Base-by-base conservation (phyloP, 2,329 filamentous ascomycete genomes). In the Calcarisporium arbuscula region DNA sequence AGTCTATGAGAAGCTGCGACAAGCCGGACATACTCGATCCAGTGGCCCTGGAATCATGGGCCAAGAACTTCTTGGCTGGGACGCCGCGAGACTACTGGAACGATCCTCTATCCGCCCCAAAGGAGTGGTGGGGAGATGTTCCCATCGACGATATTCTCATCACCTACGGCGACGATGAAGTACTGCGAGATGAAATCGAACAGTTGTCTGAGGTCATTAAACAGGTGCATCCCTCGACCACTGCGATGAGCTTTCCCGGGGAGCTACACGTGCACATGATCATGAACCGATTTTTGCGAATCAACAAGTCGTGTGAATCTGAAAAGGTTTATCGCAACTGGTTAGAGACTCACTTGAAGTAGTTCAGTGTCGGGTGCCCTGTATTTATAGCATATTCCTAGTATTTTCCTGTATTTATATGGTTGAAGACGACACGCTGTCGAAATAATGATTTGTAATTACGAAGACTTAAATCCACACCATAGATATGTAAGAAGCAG, bases 251-350 rank as follows among this genome's bases (percentile, higher is more conserved):
- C 10, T n/a, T 22, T 5, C 26, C 32, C 5, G 22, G 28, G 4
- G 36, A 39, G 19, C 15, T 39, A 19, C 36, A 39, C 26, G 28
- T 27, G 20, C 32, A 35, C 8, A 39, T 39, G 36, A 12, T 39
- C 9, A 27, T 35, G 32, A 39, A 39, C 17, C 32, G 28, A 10
- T 32, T 39, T 16, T 25, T 39, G 28, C 16, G n/a, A 6, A n/a
- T 35, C 2, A 35, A 39, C 17, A 19, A 20, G 21, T 25, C 28
- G 7, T 35, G 32, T 19, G 32, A 28, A 12, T 35, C 36, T 4
- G 36, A 35, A 22, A 11, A 35, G 11, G 6, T 31, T 15, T 39
- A 32, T n/a, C 18, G 15, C 15, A 19, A n/a, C 15, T 39, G 36
- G 36, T 35, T 39, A 28, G 15, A 39, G 16, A 11, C 11, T 16